Evolutionary conservation across 768 basidiomycete genomes (phyloP).

Genomic region (Suillus occidentalis): DNA sequence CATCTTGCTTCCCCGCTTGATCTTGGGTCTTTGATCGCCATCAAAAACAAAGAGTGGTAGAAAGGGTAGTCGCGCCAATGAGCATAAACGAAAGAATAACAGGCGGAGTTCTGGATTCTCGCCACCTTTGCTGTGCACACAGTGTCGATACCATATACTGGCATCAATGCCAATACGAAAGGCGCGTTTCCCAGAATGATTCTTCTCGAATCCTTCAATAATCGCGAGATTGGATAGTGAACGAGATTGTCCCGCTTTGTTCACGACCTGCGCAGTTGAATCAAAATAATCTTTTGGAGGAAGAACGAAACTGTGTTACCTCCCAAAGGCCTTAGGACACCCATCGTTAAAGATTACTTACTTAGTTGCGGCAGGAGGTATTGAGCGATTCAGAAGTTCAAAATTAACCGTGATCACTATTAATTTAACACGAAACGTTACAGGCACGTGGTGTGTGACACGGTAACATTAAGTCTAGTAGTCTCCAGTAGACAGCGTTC

Average conservation of each 20-base stretch:
- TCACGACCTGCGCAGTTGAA: conserved; percentile 32
- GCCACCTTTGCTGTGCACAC: conserved; percentile 25
- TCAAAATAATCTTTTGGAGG: not conserved
- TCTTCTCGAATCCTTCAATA: conserved; percentile 39
- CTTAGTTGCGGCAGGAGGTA: not conserved
- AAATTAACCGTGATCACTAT: not conserved
- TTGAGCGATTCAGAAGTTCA: not conserved
- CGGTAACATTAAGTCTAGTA: too few species aligned
- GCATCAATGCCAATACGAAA: conserved; percentile 46
- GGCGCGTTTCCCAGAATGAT: conserved; percentile 36
- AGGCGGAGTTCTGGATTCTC: conserved; percentile 44
- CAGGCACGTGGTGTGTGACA: not conserved
- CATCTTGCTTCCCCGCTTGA: conserved; percentile 38
- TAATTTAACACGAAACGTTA: conserved; percentile 1
- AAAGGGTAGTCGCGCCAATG: conserved; percentile 38
- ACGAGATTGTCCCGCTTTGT: conserved; percentile 36
- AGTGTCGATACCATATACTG: conserved; percentile 34
- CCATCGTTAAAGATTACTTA: conserved; percentile 14
- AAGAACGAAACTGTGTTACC: conserved; percentile 9
- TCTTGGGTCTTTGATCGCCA: conserved; percentile 39
- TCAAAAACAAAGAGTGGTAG: conserved; percentile 49
- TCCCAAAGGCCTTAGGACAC: conserved; percentile 27
- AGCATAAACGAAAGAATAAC: conserved; percentile 43
- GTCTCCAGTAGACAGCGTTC: not conserved
- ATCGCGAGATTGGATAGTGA: conserved; percentile 39